Evolutionary conservation across 75 land plant genomes (phyloP), one percentile per base, ranked within the genome.

Genomic region (Pinus albicaulis): DNA sequence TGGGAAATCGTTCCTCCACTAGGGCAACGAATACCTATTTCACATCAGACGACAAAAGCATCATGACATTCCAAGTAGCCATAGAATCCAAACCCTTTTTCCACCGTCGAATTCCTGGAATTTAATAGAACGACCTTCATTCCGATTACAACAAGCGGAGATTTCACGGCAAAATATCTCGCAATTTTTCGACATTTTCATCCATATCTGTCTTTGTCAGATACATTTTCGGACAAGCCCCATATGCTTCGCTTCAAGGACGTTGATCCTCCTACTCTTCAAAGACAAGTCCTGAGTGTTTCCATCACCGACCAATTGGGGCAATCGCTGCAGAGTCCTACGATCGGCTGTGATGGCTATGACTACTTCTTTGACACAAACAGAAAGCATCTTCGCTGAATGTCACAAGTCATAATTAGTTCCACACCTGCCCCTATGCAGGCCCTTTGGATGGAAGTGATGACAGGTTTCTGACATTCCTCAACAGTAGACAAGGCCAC

Each of bases 341-440:
- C 95, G 83, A 85, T 98, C 99, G 17, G 98, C 95, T 3, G 85
- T 76, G 71, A 98, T 89, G 69, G 82, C 99, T 63, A 94, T 70
- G 61, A 95, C 95, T 16, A 98, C 98, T 80, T 98, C 99, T 81
- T 92, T 98, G 23, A 97, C 93, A 48, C 78, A 79, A 61, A 97
- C n/a, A 97, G 63, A 76, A 75, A 1, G 93, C 92, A 36, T 82
- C 88, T 70, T 81, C 64, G 5, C 80, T 78, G 77, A 5, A 93
- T 57, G 75, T 96, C 99, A 78, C 95, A 98, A 3, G 99, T 94
- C 8, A 90, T 77, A 36, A 89, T 83, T 22, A 98, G 76, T 71
- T 98, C 98, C 10, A 98, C 74, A 22, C 91, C 98, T 8, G 81
- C 99, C 23, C 99, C 98, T 22, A 98, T 86, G 73, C 99, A 98